Evolutionary conservation across 2,329 filamentous ascomycete genomes (phyloP), one percentile per base, ranked within the genome.

Genomic region (Sarocladiaceae sp.): DNA sequence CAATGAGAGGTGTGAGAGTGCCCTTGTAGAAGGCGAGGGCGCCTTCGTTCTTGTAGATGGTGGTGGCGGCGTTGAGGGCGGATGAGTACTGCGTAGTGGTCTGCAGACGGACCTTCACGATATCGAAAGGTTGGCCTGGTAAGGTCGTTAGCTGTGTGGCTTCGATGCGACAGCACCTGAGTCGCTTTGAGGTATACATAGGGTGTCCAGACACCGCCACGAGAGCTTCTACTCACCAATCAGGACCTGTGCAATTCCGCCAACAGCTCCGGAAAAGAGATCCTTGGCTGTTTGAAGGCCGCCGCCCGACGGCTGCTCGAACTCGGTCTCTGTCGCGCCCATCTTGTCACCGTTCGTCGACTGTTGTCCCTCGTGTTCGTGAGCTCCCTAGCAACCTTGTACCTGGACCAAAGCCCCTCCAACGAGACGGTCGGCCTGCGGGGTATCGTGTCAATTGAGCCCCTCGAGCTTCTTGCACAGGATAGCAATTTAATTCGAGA

Each of bases 21-120:
- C 94, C 94, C 73, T 99, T 99, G 83, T 99, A 99, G 77, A 99
- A 99, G 53, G 94, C 94, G 12, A 88, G 73, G 2, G 91, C 79
- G 2, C 94, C 94, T 70, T 99, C 94, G 64, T 90, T 86, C 63
- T 83, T 84, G 72, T 90, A 90, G 73, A 99, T 97, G 57, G 87
- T 83, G 50, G 80, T 79, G 7, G 92, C 94, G 59, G 89, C 90
- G 62, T 90, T 79, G 44, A 95, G 71, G 51, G 94, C 94, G 58
- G 83, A 86, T 51, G 82, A 78, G 77, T 97, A 96, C 60, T 89
- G 82, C 20, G 80, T 84, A 51, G 87, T 88, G 15, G 94, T 99
- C 71, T 99, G 94, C 47, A 99, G 80, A 52, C 94, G 89, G 63
- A 99, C 94, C 75, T 99, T 99, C 75, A 99, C 87, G 58, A 97